Evolutionary conservation across 148 eudicot species (phyloP).

Genomic region (Rhododendron williamsianum): DNA sequence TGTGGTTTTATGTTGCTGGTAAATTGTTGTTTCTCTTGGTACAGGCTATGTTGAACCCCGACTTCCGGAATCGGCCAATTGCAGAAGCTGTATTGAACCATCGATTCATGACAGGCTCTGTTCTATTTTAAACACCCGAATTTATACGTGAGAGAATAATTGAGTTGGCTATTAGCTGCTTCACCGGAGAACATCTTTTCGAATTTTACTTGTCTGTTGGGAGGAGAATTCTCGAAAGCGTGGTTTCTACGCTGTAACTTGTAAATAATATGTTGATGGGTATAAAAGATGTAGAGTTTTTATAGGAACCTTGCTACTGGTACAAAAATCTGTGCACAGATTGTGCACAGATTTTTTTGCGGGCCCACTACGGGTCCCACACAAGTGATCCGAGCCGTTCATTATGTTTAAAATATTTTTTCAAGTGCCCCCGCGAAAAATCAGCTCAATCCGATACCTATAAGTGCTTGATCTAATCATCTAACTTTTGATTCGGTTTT

Average conservation of each 20-base stretch:
- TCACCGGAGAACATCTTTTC: background rate
- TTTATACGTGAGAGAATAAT: background rate
- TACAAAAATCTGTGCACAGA: too few species aligned
- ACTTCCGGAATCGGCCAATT: slow-evolving; percentile 78
- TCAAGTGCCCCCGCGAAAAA: too few species aligned
- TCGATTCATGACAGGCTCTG: slow-evolving; percentile 65
- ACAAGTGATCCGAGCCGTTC: too few species aligned
- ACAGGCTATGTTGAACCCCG: slow-evolving; percentile 91
- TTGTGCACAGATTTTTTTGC: too few species aligned
- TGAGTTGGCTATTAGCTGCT: background rate
- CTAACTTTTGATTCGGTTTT: too few species aligned
- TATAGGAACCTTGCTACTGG: background rate
- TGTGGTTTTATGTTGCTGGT: background rate
- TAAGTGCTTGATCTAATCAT: too few species aligned
- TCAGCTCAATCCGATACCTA: too few species aligned
- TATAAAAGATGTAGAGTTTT: background rate
- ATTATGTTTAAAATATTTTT: too few species aligned
- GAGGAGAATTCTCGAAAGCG: background rate
- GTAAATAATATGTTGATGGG: background rate
- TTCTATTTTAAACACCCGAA: slow-evolving; percentile 23
- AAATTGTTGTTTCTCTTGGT: slow-evolving; percentile 1
- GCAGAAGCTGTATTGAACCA: slow-evolving; percentile 83
- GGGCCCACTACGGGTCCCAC: too few species aligned
- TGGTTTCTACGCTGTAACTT: background rate
- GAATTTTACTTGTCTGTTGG: background rate